These are phyloP conservation scores for Datisca glomerata DNA, from an alignment of 306 rosid genomes.

Conservation along the genomic window DNA sequence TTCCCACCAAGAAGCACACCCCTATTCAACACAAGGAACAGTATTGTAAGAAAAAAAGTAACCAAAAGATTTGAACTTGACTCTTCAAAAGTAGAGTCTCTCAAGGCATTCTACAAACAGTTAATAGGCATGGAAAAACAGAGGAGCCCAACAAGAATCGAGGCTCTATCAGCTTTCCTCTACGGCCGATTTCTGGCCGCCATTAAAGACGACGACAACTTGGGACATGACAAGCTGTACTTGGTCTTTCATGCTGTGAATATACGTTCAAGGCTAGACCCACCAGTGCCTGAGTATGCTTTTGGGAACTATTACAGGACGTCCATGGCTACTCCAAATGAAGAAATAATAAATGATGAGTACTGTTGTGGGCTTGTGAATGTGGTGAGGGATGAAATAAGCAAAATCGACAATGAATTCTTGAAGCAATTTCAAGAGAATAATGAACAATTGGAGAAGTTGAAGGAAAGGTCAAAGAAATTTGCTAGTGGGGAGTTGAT, in stretches of 20 bases:
- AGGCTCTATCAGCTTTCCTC: slow-evolving; percentile 44
- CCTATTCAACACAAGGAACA: slow-evolving; percentile 17
- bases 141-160: slow-evolving; percentile 34
- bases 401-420: slow-evolving; percentile 20
- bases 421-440: slow-evolving; percentile 14
- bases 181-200: slow-evolving; percentile 34
- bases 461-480: slow-evolving; percentile 8
- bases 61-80: slow-evolving; percentile 36
- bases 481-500: slow-evolving; percentile 19
- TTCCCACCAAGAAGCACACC: slow-evolving; percentile 35
- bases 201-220: neutral
- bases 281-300: slow-evolving; percentile 17
- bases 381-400: slow-evolving; percentile 6
- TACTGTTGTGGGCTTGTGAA: slow-evolving; percentile 1
- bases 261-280: slow-evolving; percentile 34
- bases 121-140: neutral
- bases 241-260: slow-evolving; percentile 29
- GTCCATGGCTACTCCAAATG: slow-evolving; percentile 9
- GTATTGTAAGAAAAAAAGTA: slow-evolving; percentile 19
- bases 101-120: slow-evolving; percentile 10
- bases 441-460: slow-evolving; percentile 10
- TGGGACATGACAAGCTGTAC: neutral
- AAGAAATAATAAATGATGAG: neutral
- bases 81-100: slow-evolving; percentile 19
- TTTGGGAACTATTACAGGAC: slow-evolving; percentile 26